These are phyloP conservation scores for Eucommia ulmoides DNA, from an alignment of 257 asterid genomes.

Conservation along the genomic window DNA sequence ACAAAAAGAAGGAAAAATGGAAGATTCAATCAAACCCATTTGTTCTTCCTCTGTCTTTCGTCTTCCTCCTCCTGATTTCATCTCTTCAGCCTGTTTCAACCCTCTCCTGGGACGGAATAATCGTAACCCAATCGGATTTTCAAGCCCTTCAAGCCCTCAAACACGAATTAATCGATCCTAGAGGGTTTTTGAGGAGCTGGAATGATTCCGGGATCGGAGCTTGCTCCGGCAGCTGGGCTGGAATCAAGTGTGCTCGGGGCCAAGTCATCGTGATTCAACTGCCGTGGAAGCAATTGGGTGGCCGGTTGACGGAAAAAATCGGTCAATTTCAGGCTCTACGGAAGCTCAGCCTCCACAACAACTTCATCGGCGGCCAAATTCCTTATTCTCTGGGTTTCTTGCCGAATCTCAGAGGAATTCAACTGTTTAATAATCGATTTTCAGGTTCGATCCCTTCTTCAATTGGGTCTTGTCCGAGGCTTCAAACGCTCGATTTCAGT, in stretches of 20 bases:
- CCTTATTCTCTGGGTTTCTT: conserved; percentile 62
- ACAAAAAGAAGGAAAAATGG: no score
- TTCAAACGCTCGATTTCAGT: conserved; percentile 74
- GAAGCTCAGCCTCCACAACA: conserved; percentile 85
- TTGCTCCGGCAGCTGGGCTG: conserved; percentile 84
- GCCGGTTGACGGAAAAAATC: conserved; percentile 57
- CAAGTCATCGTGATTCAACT: conserved; percentile 92
- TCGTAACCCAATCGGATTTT: conserved; percentile 65
- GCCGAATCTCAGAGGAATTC: conserved; percentile 81
- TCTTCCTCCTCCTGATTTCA: conserved; percentile 14
- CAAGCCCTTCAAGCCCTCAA: conserved; percentile 84
- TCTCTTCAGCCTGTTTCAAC: conserved; percentile 23
- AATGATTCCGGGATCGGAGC: conserved; percentile 79
- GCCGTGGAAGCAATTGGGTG: conserved; percentile 82
- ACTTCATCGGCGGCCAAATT: conserved; percentile 54
- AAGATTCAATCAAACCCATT: no score
- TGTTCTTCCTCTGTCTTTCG: no score
- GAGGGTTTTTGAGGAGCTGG: conserved; percentile 78
- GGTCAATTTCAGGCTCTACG: conserved; percentile 80
- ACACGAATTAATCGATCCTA: conserved; percentile 67
- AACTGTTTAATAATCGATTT: conserved; percentile 64
- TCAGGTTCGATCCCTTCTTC: conserved; percentile 77
- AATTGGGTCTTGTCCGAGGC: conserved; percentile 52
- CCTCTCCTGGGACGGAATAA: conserved; percentile 66
- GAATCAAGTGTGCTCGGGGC: conserved; percentile 89